Conservation (phyloP, 2,329 filamentous ascomycete species). For the Cadophora luteo-olivacea region DNA sequence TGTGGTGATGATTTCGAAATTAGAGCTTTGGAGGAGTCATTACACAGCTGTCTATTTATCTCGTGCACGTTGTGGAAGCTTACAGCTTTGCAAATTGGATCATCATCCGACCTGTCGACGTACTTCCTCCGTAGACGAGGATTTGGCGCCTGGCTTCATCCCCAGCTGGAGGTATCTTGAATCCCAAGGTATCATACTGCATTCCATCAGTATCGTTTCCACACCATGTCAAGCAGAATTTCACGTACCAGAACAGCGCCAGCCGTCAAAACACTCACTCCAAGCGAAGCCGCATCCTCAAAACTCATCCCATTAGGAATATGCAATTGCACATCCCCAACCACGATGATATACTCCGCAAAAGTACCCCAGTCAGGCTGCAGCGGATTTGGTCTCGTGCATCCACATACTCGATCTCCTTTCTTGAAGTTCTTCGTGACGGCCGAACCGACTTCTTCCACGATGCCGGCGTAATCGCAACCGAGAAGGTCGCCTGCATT, state of each 20-base stretch:
- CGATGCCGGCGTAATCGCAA: slow-evolving; percentile 54
- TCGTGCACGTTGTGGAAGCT: background rate
- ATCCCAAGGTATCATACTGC: background rate
- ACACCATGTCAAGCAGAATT: background rate
- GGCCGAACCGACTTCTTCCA: slow-evolving; percentile 51
- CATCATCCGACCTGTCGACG: slow-evolving; percentile 9
- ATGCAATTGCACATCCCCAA: slow-evolving; percentile 48
- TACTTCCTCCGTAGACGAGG: slow-evolving; percentile 15
- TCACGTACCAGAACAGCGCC: slow-evolving; percentile 32
- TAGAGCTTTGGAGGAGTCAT: background rate
- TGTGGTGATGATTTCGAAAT: background rate
- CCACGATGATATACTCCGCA: slow-evolving; percentile 31
- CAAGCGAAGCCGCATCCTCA: slow-evolving; percentile 48
- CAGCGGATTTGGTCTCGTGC: slow-evolving; percentile 41
- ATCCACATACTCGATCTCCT: slow-evolving; percentile 45
- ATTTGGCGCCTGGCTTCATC: background rate
- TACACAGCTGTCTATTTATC: background rate
- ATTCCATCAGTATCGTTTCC: background rate
- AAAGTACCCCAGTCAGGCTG: slow-evolving; percentile 48
- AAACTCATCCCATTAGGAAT: slow-evolving; percentile 51
- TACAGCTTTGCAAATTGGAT: slow-evolving; percentile 16
- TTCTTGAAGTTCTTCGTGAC: slow-evolving; percentile 44
- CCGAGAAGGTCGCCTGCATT: slow-evolving; percentile 13
- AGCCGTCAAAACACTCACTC: slow-evolving; percentile 37
- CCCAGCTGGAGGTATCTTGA: background rate